Conservation (phyloP, 192 early-diverging fungal species). For the Pilaira anomala region DNA sequence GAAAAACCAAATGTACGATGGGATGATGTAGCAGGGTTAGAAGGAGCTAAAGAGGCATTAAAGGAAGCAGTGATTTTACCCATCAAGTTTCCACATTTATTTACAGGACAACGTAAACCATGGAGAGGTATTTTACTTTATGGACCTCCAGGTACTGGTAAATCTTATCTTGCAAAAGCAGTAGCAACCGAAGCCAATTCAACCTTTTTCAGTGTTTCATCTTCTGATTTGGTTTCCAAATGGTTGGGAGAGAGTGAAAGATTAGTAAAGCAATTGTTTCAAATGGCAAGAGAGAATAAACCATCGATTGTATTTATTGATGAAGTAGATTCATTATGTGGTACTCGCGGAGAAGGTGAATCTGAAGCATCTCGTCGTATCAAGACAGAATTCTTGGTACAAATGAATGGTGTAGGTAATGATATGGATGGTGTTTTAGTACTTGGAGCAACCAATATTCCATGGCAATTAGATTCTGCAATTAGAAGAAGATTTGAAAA, state of each 20-base stretch:
- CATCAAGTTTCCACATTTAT: conserved; percentile 95
- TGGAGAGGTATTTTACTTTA: conserved; percentile 97
- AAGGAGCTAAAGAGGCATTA: conserved; percentile 91
- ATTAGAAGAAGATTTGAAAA: conserved; percentile 96
- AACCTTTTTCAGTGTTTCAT: conserved; percentile 95
- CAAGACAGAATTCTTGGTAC: conserved; percentile 97
- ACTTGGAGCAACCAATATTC: conserved; percentile 95
- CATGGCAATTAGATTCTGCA: conserved; percentile 92
- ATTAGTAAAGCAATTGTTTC: conserved; percentile 92
- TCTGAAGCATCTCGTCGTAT: conserved; percentile 91
- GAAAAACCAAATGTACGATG: conserved; percentile 97
- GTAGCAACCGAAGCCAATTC: conserved; percentile 96
- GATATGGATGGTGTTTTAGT: conserved; percentile 95
- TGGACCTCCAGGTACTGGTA: conserved; percentile 97
- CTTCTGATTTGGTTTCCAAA: conserved; percentile 97
- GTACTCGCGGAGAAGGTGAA: conserved; percentile 95
- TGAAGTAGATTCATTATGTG: conserved; percentile 96
- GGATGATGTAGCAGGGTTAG: conserved; percentile 96
- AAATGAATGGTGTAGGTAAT: conserved; percentile 98
- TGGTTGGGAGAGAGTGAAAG: conserved; percentile 99
- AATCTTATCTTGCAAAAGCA: conserved; percentile 95
- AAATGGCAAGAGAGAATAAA: conserved; percentile 86
- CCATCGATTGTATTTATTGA: conserved; percentile 99
- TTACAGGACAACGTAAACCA: conserved; percentile 90
- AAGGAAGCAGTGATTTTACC: conserved; percentile 99